phyloP scores from a whole-genome alignment of 768 basidiomycete species.

The Rubroboletus pulcherrimus region DNA sequence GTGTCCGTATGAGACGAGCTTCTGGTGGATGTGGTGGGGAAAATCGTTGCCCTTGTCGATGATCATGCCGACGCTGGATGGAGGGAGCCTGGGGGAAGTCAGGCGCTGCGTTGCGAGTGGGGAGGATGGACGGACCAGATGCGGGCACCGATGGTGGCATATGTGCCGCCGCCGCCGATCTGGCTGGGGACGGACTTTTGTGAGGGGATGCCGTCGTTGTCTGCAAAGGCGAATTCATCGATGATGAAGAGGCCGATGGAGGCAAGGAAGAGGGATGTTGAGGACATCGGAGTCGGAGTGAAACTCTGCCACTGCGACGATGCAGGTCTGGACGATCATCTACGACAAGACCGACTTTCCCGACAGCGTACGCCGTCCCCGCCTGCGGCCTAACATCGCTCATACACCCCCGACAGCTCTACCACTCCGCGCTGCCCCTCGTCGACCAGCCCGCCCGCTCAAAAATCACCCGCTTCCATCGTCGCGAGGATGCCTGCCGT shows the following conservation, averaged over 20 bases:
- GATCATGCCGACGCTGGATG: constrained; percentile 72
- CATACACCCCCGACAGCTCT: constrained; percentile 45
- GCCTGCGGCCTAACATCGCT: background rate
- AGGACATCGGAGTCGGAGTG: constrained; percentile 23
- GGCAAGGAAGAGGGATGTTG: constrained; percentile 38
- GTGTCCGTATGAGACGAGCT: constrained; percentile 57
- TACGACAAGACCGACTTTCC: constrained; percentile 35
- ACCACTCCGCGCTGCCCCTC: constrained; percentile 51
- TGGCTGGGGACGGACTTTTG: constrained; percentile 24
- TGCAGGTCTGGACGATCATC: constrained; percentile 42
- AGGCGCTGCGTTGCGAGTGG: background rate
- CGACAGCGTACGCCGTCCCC: constrained; percentile 32
- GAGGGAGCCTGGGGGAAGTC: constrained; percentile 51
- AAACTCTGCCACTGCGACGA: constrained; percentile 22
- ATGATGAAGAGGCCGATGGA: constrained; percentile 91
- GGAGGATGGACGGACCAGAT: constrained; percentile 52
- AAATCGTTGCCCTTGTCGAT: constrained; percentile 81
- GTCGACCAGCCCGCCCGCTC: constrained; percentile 55
- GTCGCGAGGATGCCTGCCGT: constrained; percentile 76
- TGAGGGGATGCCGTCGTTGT: constrained; percentile 42
- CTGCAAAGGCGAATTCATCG: constrained; percentile 52
- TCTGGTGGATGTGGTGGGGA: constrained; percentile 50
- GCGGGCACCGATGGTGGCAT: constrained; percentile 75
- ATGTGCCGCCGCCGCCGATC: constrained; percentile 90
- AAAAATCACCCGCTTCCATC: constrained; percentile 63